phyloP scores from a whole-genome alignment of 1,284 basidiomycete species.

The Pseudozyma sp. region DNA sequence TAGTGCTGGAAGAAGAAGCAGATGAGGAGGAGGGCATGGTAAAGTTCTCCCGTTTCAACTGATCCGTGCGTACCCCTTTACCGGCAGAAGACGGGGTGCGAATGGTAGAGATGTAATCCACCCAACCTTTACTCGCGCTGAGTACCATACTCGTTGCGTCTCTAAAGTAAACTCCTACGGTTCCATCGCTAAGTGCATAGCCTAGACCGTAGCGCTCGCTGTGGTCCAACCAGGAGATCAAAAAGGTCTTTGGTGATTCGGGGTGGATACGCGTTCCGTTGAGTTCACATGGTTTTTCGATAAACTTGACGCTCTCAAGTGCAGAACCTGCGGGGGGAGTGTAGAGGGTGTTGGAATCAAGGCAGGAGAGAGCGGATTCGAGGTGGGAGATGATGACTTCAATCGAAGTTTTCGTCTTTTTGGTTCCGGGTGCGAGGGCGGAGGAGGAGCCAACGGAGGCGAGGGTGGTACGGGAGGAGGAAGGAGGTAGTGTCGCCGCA shows the following conservation, averaged over 20 bases:
- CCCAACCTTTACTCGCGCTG: slow-evolving; percentile 81
- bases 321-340: slow-evolving; percentile 69
- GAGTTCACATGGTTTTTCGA: slow-evolving; percentile 54
- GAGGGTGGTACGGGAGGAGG: slow-evolving; percentile 31
- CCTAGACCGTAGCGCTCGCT: slow-evolving; percentile 99
- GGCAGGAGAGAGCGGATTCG: slow-evolving; percentile 77
- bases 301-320: slow-evolving; percentile 22
- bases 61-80: slow-evolving; percentile 27
- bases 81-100: slow-evolving; percentile 10
- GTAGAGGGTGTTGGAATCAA: slow-evolving; percentile 75
- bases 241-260: slow-evolving; percentile 83
- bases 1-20: background rate
- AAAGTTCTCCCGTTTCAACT: slow-evolving; percentile 59
- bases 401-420: slow-evolving; percentile 45
- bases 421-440: slow-evolving; percentile 21
- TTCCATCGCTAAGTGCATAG: slow-evolving; percentile 93
- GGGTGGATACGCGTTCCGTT: slow-evolving; percentile 71
- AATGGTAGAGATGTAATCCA: slow-evolving; percentile 61
- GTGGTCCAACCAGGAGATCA: slow-evolving; percentile 97
- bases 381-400: slow-evolving; percentile 75
- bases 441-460: slow-evolving; percentile 36
- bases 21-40: slow-evolving; percentile 12
- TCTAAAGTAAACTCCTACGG: slow-evolving; percentile 94
- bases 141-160: slow-evolving; percentile 89
- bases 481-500: slow-evolving; percentile 3